A percentile compares a stretch with the other conserved stretches of the same genome.
phyloP scores from a whole-genome alignment of 169 alveolate species.

The Eimeria sp. region DNA sequence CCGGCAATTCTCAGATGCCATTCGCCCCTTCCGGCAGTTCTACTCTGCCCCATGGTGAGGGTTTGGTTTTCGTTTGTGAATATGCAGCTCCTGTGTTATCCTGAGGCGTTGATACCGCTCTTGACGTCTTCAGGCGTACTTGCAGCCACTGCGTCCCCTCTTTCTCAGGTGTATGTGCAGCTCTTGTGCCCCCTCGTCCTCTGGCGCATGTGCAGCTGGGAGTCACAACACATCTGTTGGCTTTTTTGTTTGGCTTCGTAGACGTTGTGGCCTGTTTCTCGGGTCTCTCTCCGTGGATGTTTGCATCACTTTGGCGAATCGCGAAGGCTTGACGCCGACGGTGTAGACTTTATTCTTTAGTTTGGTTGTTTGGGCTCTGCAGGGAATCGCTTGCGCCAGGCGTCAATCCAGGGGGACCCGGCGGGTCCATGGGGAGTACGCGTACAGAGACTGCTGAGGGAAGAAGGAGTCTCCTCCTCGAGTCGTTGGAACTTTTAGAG shows the following conservation, averaged over 20 bases:
- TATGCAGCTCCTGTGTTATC: background rate
- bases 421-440: background rate
- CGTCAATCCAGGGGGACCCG: background rate
- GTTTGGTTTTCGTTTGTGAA: background rate
- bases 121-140: background rate
- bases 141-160: no score
- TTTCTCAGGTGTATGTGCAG: background rate
- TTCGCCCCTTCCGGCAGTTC: conserved; percentile 2
- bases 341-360: background rate
- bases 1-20: conserved; percentile 2
- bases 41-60: conserved; percentile 65
- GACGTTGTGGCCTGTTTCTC: background rate
- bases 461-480: conserved; percentile 1
- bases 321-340: background rate
- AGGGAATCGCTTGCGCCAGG: conserved; percentile 29
- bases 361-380: background rate
- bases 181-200: background rate
- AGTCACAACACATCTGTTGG: no score
- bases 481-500: conserved; percentile 1
- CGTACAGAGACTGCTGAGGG: conserved; percentile 37
- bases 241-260: background rate
- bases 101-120: background rate
- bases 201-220: background rate
- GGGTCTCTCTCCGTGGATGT: background rate
- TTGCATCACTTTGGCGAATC: background rate